Conservation (phyloP, 2,329 filamentous ascomycete species). For the Talaromyces piceae region DNA sequence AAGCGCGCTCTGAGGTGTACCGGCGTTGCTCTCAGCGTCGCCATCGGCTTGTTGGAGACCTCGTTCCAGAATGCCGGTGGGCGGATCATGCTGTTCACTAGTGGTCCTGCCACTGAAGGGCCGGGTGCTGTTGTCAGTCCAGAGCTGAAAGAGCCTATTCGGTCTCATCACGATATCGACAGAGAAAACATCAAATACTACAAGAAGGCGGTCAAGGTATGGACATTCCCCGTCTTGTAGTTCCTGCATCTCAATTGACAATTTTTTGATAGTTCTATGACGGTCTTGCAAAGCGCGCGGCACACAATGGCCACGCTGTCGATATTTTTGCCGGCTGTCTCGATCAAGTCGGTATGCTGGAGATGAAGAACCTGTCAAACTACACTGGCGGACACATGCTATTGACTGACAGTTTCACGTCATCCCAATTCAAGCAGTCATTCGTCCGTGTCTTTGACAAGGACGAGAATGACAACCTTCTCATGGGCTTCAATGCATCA, state of each 20-base stretch:
- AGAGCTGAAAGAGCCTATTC: slow-evolving; percentile 90
- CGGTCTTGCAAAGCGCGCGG: slow-evolving; percentile 81
- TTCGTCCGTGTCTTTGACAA: slow-evolving; percentile 97
- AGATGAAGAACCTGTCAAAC: slow-evolving; percentile 97
- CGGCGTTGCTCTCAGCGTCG: slow-evolving; percentile 92
- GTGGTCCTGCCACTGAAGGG: slow-evolving; percentile 89
- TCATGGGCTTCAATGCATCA: slow-evolving; percentile 98
- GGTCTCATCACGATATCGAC: slow-evolving; percentile 98
- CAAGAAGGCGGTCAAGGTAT: slow-evolving; percentile 93
- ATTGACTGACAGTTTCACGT: slow-evolving; percentile 94
- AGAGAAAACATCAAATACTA: slow-evolving; percentile 99
- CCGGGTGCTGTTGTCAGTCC: slow-evolving; percentile 95
- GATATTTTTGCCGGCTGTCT: slow-evolving; percentile 97
- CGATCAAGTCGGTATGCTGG: slow-evolving; percentile 90
- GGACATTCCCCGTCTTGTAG: slow-evolving; percentile 14
- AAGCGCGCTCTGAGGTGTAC: slow-evolving; percentile 85
- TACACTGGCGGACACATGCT: slow-evolving; percentile 98
- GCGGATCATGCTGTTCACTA: slow-evolving; percentile 94
- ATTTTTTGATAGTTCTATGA: slow-evolving; percentile 77
- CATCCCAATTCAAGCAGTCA: slow-evolving; percentile 98
- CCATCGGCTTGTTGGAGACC: slow-evolving; percentile 83
- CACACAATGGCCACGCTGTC: slow-evolving; percentile 94
- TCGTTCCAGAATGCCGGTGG: slow-evolving; percentile 94
- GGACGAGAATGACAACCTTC: slow-evolving; percentile 83
- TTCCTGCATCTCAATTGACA: slow-evolving; percentile 12